Conservation (phyloP, 768 basidiomycete species). For the Kwoniella sp. region DNA sequence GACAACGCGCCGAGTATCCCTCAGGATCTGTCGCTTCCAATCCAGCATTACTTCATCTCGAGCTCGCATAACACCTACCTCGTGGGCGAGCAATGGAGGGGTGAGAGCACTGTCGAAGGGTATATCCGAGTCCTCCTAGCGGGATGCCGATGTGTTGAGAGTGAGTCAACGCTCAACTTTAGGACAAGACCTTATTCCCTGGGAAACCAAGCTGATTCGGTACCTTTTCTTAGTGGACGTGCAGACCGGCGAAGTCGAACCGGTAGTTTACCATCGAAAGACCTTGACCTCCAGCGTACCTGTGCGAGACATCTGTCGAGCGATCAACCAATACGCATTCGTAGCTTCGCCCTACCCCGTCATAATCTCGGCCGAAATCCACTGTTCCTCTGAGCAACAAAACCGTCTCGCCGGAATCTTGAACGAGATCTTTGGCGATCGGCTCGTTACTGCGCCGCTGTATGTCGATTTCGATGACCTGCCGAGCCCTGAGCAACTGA, state of each 20-base stretch:
- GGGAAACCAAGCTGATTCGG: too few species aligned
- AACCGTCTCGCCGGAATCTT: constrained; percentile 76
- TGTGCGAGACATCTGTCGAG: constrained; percentile 75
- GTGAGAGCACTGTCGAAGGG: constrained; percentile 84
- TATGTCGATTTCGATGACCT: constrained; percentile 59
- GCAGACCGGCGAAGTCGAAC: constrained; percentile 82
- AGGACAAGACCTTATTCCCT: too few species aligned
- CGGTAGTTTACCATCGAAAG: constrained; percentile 84
- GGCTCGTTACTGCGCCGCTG: constrained; percentile 61
- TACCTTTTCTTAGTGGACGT: constrained; percentile 71
- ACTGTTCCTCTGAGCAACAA: constrained; percentile 78
- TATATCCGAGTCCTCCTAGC: constrained; percentile 89
- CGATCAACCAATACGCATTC: constrained; percentile 87
- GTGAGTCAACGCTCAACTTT: constrained; percentile 60
- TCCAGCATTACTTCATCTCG: constrained; percentile 84
- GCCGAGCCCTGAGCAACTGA: constrained; percentile 83
- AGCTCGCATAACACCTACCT: constrained; percentile 75
- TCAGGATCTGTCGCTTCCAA: constrained; percentile 85
- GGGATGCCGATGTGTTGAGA: constrained; percentile 88
- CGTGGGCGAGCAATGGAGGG: constrained; percentile 61
- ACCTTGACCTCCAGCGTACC: constrained; percentile 83
- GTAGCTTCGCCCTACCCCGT: constrained; percentile 86
- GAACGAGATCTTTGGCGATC: constrained; percentile 64
- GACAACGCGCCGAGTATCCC: constrained; percentile 70
- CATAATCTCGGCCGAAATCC: constrained; percentile 89